Conservation (phyloP, 257 asterid species). For the Jacaranda mimosifolia region DNA sequence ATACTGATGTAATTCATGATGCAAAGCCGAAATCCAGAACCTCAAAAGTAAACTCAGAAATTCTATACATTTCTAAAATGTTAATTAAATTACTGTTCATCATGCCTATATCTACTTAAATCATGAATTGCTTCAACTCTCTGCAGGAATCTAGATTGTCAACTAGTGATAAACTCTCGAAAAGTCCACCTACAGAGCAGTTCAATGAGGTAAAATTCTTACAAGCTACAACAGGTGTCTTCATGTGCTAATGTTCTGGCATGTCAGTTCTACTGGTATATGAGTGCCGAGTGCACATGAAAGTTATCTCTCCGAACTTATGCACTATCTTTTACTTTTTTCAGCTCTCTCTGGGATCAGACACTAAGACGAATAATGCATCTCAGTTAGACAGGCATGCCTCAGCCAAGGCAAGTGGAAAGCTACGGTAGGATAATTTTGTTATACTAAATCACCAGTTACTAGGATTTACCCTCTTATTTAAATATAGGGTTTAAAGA, state of each 20-base stretch:
- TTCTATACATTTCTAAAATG: conserved; percentile 1
- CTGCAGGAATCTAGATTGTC: conserved; percentile 54
- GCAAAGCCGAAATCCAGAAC: conserved; percentile 23
- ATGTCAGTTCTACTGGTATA: not conserved
- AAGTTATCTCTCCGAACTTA: not conserved
- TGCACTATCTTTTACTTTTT: conserved; percentile 23
- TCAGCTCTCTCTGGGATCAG: conserved; percentile 75
- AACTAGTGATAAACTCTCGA: conserved; percentile 38
- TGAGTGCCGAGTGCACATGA: not conserved
- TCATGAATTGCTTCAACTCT: conserved; percentile 23
- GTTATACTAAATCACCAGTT: not conserved
- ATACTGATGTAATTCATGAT: conserved; percentile 34
- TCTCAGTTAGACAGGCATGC: conserved; percentile 40
- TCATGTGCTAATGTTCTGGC: conserved; percentile 2
- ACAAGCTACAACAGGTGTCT: not conserved
- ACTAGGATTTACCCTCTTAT: not conserved
- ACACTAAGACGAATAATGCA: conserved; percentile 36
- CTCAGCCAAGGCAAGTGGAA: conserved; percentile 56
- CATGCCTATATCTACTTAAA: not conserved
- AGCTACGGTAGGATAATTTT: conserved; percentile 4
- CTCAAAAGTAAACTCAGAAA: conserved; percentile 20
- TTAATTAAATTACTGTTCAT: conserved; percentile 7
- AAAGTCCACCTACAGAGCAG: conserved; percentile 59
- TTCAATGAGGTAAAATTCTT: conserved; percentile 61
- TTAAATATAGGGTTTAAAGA: conserved; percentile 52